These are phyloP conservation scores for Stachybotrys chlorohalonatus DNA, from an alignment of 2,329 filamentous ascomycete genomes.

Conservation along the genomic window DNA sequence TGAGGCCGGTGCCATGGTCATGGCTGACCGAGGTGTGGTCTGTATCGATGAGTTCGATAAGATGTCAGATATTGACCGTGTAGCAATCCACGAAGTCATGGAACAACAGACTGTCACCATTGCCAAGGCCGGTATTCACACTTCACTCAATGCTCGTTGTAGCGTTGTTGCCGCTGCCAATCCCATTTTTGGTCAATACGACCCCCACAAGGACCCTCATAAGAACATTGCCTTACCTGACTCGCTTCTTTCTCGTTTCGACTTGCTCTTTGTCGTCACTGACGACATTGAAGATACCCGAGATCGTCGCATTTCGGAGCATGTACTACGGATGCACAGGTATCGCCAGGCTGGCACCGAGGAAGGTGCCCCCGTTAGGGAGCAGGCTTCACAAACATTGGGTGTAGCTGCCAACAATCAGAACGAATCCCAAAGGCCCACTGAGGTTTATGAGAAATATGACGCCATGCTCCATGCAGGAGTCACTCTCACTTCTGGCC, in stretches of 20 bases:
- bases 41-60: slow-evolving; percentile 99
- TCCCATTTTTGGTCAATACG: slow-evolving; percentile 96
- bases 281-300: slow-evolving; percentile 95
- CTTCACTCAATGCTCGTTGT: slow-evolving; percentile 90
- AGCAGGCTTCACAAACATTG: slow-evolving; percentile 74
- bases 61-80: slow-evolving; percentile 96
- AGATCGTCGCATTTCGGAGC: slow-evolving; percentile 87
- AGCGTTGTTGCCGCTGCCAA: slow-evolving; percentile 96
- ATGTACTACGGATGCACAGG: slow-evolving; percentile 93
- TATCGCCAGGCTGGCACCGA: slow-evolving; percentile 90
- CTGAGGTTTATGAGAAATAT: slow-evolving; percentile 92
- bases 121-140: slow-evolving; percentile 96
- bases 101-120: slow-evolving; percentile 99
- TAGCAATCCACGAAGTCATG: slow-evolving; percentile 99
- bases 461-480: slow-evolving; percentile 93
- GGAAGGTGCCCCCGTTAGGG: slow-evolving; percentile 88
- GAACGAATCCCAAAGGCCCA: slow-evolving; percentile 61
- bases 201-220: slow-evolving; percentile 96
- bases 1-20: slow-evolving; percentile 97
- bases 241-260: slow-evolving; percentile 94
- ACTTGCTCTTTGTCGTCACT: slow-evolving; percentile 93
- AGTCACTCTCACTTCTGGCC: slow-evolving; percentile 66
- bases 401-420: slow-evolving; percentile 80
- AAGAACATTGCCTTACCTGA: slow-evolving; percentile 97
- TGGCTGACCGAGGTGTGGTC: slow-evolving; percentile 91